Evolutionary conservation across 306 rosid species (phyloP).

Genomic region (Crotalaria pallida): DNA sequence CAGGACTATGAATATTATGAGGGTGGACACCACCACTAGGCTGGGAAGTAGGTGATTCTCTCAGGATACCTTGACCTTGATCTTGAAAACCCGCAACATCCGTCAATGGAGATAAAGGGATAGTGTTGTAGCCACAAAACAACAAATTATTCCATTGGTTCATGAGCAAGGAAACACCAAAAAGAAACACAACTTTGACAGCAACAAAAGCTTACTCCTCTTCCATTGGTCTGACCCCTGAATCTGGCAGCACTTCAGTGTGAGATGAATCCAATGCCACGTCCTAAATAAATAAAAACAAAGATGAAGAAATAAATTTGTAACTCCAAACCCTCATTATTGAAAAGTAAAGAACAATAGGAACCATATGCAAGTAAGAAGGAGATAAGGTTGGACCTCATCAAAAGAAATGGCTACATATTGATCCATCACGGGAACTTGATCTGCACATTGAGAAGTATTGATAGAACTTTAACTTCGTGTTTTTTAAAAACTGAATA

Average conservation of each 20-base stretch:
- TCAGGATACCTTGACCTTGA: conserved; percentile 26
- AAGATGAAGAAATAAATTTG: not conserved
- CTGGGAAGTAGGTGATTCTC: conserved; percentile 4
- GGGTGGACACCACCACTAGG: not conserved
- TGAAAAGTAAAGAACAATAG: conserved; percentile 5
- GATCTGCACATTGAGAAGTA: conserved; percentile 46
- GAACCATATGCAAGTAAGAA: not conserved
- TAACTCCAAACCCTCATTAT: not conserved
- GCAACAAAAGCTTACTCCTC: conserved; percentile 49
- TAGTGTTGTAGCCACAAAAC: conserved; percentile 34
- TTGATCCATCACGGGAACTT: conserved; percentile 34
- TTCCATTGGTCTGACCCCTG: conserved; percentile 31
- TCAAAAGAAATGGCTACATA: conserved; percentile 56
- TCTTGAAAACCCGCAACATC: conserved; percentile 18
- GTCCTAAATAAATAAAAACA: conserved; percentile 42
- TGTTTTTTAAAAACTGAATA: not conserved
- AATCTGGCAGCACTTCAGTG: conserved; percentile 27
- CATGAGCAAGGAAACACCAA: not conserved
- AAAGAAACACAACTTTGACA: not conserved
- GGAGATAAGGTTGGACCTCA: conserved; percentile 43
- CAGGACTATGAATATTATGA: conserved; percentile 16
- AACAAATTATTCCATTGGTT: not conserved
- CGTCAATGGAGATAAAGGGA: conserved; percentile 22
- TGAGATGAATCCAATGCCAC: conserved; percentile 22
- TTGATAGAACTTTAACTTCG: not conserved